Base-by-base conservation (phyloP, 495 filamentous ascomycete genomes). In the Penicillium silybi region DNA sequence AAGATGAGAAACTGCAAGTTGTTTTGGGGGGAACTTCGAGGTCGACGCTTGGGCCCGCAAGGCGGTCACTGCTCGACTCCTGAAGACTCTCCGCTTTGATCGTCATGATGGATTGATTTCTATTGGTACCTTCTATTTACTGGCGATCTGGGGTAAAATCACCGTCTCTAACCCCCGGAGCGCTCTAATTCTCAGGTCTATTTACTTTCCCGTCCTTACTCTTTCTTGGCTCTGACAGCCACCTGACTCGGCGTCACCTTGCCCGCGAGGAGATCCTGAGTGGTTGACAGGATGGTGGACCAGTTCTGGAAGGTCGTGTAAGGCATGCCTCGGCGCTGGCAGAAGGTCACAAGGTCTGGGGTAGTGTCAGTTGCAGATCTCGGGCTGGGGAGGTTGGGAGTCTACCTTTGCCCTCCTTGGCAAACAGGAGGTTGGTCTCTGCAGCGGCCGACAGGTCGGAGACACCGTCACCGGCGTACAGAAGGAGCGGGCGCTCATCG, bases 401-500 rank as follows among this genome's bases (percentile, higher is more conserved):
- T 18, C 41, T 80, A 93, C 90, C 90, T 66, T 88, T 80, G 8
- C 89, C 92, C 32, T 86, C 81, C 78, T 97, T 97, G 44, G 91
- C 91, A 64, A 96, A 96, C 16, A 96, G 69, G 38, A 96, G 66
- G 63, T 96, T 88, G 15, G 91, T 95, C 68, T 96, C 90, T 44
- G 83, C 80, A 2, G 91, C 91, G 9, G 91, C 91, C 26, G 87
- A 91, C 39, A 96, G 73, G 63, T 96, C 91, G 1, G 88, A 92
- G 0, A 95, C 88, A 22, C 91, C 91, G 53, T 96, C 91, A 42
- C 91, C 91, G 20, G 90, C 91, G 58, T 96, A 96, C 54, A 96
- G 85, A 66, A 95, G 79, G 9, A 79, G 80, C 0, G 91, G 91
- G 46, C 90, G 76, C 50, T 85, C 72, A 15, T 72, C 70, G 4